phyloP scores from a whole-genome alignment of 768 basidiomycete species.

The Boletus rubroflammeus region DNA sequence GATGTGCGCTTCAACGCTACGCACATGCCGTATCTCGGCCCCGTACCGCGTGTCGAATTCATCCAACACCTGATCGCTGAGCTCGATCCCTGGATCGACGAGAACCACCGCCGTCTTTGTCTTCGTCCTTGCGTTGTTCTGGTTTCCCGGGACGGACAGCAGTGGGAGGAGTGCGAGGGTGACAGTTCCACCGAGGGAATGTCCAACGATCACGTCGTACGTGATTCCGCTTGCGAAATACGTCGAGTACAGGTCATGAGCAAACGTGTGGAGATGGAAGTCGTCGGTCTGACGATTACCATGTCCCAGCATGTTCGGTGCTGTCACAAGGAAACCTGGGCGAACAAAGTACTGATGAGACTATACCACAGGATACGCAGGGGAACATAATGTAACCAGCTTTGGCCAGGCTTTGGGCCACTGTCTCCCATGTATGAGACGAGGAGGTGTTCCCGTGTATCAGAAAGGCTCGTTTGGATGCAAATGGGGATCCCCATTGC shows the following conservation, averaged over 20 bases:
- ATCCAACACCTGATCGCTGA: background rate
- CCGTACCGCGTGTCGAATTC: background rate
- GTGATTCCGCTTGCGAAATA: conserved; percentile 11
- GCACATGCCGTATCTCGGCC: background rate
- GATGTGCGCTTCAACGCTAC: conserved; percentile 6
- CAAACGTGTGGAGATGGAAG: conserved; percentile 10
- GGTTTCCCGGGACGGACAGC: background rate
- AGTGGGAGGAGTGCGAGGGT: conserved; percentile 9
- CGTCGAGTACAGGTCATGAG: conserved; percentile 12
- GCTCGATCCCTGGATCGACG: conserved; percentile 13
- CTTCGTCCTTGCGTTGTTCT: background rate
- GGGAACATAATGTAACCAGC: background rate
- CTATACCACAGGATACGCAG: background rate
- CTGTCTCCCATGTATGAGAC: conserved; percentile 15
- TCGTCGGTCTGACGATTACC: conserved; percentile 9
- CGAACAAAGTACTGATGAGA: background rate
- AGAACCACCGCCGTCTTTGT: conserved; percentile 7
- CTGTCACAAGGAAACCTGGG: conserved; percentile 14
- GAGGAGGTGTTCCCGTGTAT: conserved; percentile 11
- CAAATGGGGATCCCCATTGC: conserved; percentile 14
- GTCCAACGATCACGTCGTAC: conserved; percentile 18
- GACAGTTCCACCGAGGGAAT: conserved; percentile 14
- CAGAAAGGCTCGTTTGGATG: conserved; percentile 15
- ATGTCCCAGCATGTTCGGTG: conserved; percentile 18
- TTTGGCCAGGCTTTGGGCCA: conserved; percentile 6